Percentiles rank a stretch among this genome's conserved stretches.
These are phyloP conservation scores for Populus pruinosa DNA, from an alignment of 345 rosid species.

Conservation along the genomic window DNA sequence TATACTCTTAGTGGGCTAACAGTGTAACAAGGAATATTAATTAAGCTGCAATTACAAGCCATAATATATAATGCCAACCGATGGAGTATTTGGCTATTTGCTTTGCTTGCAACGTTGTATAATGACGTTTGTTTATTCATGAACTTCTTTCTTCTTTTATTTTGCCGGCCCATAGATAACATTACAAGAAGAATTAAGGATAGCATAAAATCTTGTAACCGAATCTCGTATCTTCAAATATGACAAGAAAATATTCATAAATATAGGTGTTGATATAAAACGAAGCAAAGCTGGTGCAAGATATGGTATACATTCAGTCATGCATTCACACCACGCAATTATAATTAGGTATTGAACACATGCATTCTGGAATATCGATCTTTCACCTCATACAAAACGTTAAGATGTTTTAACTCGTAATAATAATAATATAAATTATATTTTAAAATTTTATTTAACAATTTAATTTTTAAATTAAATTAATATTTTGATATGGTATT, in stretches of 20 bases:
- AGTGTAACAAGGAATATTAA: background rate
- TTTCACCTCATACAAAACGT: background rate
- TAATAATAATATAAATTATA: no score
- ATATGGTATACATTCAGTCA: background rate
- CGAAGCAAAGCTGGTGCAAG: background rate
- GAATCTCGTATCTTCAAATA: conserved; percentile 4
- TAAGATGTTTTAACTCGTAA: background rate
- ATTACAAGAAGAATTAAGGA: background rate
- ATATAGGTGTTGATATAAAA: background rate
- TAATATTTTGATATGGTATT: rapidly evolving
- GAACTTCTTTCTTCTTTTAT: background rate
- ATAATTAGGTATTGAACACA: background rate
- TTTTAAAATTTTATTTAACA: no score
- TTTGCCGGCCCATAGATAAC: background rate
- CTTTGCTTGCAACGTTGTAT: background rate
- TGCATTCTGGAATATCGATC: background rate
- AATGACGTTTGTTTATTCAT: background rate
- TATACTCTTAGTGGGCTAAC: background rate
- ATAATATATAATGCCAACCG: background rate
- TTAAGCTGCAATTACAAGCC: background rate
- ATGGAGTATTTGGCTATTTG: background rate
- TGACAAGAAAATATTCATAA: background rate
- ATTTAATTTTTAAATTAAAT: no score
- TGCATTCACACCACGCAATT: background rate
- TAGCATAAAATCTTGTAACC: background rate